Evolutionary conservation across 352 stramenopile genomes (phyloP), one percentile per base, ranked within the genome.

Genomic region (Pythium oligandrum): DNA sequence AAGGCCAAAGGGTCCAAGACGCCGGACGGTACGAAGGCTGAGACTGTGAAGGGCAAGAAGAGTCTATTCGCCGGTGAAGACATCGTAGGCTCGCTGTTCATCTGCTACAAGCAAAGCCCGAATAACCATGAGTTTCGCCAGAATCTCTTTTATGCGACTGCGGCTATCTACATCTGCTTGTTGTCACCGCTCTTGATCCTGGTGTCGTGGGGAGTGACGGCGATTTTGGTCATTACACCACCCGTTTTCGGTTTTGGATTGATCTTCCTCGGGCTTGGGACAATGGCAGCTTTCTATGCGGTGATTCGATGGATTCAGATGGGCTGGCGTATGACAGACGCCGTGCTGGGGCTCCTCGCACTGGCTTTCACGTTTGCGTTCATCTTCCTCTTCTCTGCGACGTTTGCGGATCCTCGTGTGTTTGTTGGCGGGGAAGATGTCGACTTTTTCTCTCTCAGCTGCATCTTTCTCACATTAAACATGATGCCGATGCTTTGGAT

Each of bases 401-500:
- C 78, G 6, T 92, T 95, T 44, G 77, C 83, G 11, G 85, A 93
- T 44, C 81, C 83, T 0, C 70, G 74, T 32, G 78, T 90, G 17
- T 88, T 86, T 45, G 42, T 89, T 0, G 83, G 77, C 26, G 75
- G 79, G 12, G 63, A 86, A 44, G 55, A 79, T 26, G 53, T 95
- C 40, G 80, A 92, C 17, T 90, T 91, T 36, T 91, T 92, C 56
- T 74, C 81, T 30, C 59, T 95, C 40, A 90, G 77, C 12, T 63
- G 69, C 36, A 85, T 93, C 39, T 92, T 88, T 43, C 63, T 93
- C 8, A 90, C 85, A 26, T 71, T 93, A 46, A 93, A 93, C 59
- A 91, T 95, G 83, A 83, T 93, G 69, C 83, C 86, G 6, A 86
- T 96, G 63, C 79, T 96, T n/a, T 95, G 83, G 76, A 78, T 97